Evolutionary conservation across 352 stramenopile genomes (phyloP).

Genomic region (Blastocystis sp.): DNA sequence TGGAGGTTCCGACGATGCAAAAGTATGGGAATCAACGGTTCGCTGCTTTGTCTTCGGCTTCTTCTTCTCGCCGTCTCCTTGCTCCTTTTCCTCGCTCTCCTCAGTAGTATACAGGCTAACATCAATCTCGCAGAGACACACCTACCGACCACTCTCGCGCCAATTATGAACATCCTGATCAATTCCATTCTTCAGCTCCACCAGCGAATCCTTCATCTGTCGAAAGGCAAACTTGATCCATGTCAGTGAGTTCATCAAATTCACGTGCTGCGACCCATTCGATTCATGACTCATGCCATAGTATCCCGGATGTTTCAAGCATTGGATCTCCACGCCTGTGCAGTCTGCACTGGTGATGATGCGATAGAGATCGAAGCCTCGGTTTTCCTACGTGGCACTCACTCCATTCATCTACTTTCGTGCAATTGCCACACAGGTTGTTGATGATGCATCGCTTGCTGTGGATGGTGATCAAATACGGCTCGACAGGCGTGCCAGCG

Average conservation of each 20-base stretch:
- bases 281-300: neutral
- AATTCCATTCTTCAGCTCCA: constrained; percentile 53
- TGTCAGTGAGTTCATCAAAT: neutral
- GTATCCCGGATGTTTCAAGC: constrained; percentile 9
- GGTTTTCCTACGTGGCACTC: neutral
- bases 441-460: neutral
- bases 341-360: constrained; percentile 22
- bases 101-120: neutral
- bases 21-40: neutral
- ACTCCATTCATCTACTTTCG: neutral
- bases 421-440: constrained; percentile 24
- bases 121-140: neutral
- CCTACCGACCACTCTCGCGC: neutral
- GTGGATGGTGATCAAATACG: constrained; percentile 6
- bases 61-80: neutral
- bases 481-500: neutral
- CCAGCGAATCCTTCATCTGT: constrained; percentile 45
- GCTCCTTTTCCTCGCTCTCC: neutral
- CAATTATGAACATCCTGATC: constrained; percentile 25
- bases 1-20: neutral
- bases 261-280: neutral
- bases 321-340: neutral
- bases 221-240: neutral
- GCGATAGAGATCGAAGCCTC: constrained; percentile 49
- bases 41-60: neutral